Base-by-base conservation (phyloP, 257 asterid species). In the Eustoma russellianum region DNA sequence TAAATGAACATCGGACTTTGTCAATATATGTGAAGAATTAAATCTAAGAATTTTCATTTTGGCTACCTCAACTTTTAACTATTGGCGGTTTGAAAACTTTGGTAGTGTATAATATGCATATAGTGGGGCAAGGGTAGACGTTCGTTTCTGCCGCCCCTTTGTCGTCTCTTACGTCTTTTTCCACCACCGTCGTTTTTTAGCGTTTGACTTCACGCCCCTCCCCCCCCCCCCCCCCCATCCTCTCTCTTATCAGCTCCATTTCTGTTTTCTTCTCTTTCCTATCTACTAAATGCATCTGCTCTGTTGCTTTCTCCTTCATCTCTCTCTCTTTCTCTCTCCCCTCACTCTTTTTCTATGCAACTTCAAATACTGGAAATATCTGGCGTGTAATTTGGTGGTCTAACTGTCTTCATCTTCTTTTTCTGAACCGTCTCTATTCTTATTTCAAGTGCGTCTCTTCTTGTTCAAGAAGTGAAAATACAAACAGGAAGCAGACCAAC, bases 111-210 rank as follows among this genome's bases (percentile, higher is more conserved):
- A 18, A 9, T 41, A 5, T 41, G 2, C 3, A 5, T 11, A 17
- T 1, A 50, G 56, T 62, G 13, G 69, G 69, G 63, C 17, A 69
- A 60, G 33, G 30, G 45, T 34, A 15, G 54, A 60, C 61, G 55
- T 74, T 54, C 28, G 41, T 62, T 62, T 62, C 63, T 56, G 76
- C 74, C 76, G 76, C 66, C 67, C 55, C 49, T 62, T 72, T 76
- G 74, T 74, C 80, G 65, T 63, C 64, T 70, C 69, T 53, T 28
- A 69, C 61, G 67, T 55, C 65, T 65, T 59, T 66, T 50, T 60
- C 70, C 54, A 44, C 65, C 52, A 41, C 69, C 74, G 63, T 48
- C 79, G 67, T 65, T 61, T 16, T 60, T 51, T 57, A 50, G 71
- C 65, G 60, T 62, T 53, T 61, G 54, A 16, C 65, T 54, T 34